Conservation (phyloP, 2,329 filamentous ascomycete species). For the Coniochaeta sp. region DNA sequence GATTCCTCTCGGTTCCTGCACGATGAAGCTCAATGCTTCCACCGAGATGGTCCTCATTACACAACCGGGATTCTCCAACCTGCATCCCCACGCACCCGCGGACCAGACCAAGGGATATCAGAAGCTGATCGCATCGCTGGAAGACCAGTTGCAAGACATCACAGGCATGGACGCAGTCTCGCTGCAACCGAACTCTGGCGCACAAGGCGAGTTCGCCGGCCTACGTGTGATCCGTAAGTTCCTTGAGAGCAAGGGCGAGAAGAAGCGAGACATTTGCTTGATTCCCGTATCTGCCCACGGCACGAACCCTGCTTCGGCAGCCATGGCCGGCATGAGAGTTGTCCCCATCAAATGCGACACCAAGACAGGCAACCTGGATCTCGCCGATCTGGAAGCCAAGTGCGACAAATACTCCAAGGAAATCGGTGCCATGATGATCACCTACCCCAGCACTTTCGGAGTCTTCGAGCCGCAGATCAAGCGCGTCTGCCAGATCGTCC, state of each 20-base stretch:
- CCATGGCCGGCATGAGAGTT: constrained; percentile 93
- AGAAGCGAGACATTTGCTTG: constrained; percentile 82
- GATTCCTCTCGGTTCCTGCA: constrained; percentile 95
- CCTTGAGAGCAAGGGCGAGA: constrained; percentile 40
- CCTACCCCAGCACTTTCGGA: constrained; percentile 90
- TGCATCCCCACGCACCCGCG: constrained; percentile 72
- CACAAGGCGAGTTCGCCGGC: constrained; percentile 53
- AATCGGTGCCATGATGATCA: constrained; percentile 91
- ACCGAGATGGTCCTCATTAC: constrained; percentile 88
- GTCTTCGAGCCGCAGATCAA: constrained; percentile 90
- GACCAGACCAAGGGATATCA: constrained; percentile 61
- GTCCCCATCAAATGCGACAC: constrained; percentile 87
- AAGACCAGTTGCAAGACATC: constrained; percentile 68
- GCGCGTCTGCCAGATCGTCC: constrained; percentile 77
- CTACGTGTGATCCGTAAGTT: background rate
- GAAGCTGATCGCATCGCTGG: constrained; percentile 64
- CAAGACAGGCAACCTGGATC: constrained; percentile 81
- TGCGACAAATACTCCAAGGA: constrained; percentile 81
- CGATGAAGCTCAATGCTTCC: constrained; percentile 95
- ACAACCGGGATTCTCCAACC: constrained; percentile 64
- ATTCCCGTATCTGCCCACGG: constrained; percentile 94
- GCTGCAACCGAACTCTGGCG: constrained; percentile 83
- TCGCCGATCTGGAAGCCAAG: constrained; percentile 78
- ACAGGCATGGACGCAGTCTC: constrained; percentile 61
- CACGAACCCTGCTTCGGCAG: constrained; percentile 89